Evolutionary conservation across 176 grass and related monocot genomes (phyloP).

Genomic region (Melocanna baccifera): DNA sequence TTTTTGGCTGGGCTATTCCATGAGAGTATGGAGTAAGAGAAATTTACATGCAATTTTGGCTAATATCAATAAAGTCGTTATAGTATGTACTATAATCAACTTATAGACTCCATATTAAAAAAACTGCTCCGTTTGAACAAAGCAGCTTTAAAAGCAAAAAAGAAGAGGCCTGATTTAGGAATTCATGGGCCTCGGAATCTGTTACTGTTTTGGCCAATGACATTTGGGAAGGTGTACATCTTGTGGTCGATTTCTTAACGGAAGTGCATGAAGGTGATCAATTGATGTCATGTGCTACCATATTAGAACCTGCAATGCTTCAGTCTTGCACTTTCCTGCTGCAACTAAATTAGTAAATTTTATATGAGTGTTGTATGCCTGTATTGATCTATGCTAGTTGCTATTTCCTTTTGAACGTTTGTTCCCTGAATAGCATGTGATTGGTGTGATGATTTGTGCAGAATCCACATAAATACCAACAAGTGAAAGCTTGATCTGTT

Average conservation of each 20-base stretch:
- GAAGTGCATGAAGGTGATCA: neutral
- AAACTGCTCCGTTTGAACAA: too few species aligned
- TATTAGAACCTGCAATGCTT: neutral
- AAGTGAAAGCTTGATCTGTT: conserved; percentile 25
- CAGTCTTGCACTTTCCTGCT: neutral
- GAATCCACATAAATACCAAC: conserved; percentile 26
- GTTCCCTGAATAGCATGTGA: neutral
- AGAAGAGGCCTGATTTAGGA: neutral
- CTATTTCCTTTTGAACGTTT: neutral
- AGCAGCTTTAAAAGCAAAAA: too few species aligned
- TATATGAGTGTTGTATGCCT: neutral
- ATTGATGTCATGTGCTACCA: neutral
- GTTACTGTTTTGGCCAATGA: neutral
- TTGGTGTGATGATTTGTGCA: conserved; percentile 1
- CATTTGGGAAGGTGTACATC: neutral
- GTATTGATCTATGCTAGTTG: neutral
- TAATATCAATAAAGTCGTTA: too few species aligned
- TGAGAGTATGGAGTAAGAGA: too few species aligned
- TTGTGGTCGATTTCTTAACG: neutral
- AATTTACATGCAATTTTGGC: too few species aligned
- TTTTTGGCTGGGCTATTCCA: too few species aligned
- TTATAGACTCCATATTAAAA: too few species aligned
- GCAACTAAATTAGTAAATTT: too few species aligned
- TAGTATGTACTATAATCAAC: too few species aligned
- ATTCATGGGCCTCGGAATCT: neutral